Evolutionary conservation across 352 stramenopile species (phyloP).

Genomic region (Blastocystis sp.): DNA sequence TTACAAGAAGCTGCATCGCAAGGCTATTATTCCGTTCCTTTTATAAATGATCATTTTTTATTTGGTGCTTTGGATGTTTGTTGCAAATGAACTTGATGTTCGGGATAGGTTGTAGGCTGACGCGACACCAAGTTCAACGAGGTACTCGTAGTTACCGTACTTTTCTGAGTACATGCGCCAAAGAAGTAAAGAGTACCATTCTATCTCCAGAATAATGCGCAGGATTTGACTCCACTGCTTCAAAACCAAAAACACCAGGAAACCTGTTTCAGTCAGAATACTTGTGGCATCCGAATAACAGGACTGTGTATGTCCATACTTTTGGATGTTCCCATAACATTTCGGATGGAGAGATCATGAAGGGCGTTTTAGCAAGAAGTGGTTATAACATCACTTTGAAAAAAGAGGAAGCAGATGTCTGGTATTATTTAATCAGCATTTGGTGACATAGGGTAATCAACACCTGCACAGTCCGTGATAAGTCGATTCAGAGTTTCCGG

Average conservation of each 20-base stretch:
- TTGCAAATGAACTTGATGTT: background rate
- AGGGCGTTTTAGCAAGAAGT: slow-evolving; percentile 77
- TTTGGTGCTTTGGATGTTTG: background rate
- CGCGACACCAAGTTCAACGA: too few species aligned
- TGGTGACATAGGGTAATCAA: slow-evolving; percentile 72
- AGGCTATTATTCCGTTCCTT: slow-evolving; percentile 77
- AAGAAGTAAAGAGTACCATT: background rate
- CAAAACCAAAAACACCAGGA: background rate
- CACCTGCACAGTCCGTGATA: slow-evolving; percentile 85
- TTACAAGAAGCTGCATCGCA: slow-evolving; percentile 80
- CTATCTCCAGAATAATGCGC: background rate
- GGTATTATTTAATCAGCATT: slow-evolving; percentile 37
- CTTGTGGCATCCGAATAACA: background rate
- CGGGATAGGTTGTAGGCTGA: background rate
- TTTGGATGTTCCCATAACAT: slow-evolving; percentile 87
- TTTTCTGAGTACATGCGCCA: too few species aligned
- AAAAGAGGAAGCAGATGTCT: slow-evolving; percentile 75
- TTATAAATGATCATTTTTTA: slow-evolving; percentile 69
- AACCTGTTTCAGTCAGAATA: background rate
- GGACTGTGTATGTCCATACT: slow-evolving; percentile 71
- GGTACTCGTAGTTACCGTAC: too few species aligned
- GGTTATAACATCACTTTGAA: slow-evolving; percentile 78
- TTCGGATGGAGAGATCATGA: slow-evolving; percentile 85
- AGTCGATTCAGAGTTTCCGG: slow-evolving; percentile 80
- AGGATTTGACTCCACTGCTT: background rate